Evolutionary conservation across 805 yeast genomes (phyloP).

Genomic region (Komagataella populi): DNA sequence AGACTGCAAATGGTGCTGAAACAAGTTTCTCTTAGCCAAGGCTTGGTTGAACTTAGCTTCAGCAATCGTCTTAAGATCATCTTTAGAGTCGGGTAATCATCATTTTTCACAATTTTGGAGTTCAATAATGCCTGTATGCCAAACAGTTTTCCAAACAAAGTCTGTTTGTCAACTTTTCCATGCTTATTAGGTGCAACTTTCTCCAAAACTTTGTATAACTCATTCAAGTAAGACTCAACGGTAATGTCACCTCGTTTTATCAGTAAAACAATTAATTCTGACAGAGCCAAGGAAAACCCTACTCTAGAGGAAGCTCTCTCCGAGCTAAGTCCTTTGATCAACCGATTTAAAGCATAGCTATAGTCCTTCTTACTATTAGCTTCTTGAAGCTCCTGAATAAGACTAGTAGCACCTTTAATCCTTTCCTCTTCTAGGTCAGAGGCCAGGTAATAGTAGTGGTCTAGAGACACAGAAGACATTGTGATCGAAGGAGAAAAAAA

Average conservation of each 20-base stretch:
- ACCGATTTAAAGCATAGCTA: constrained; percentile 68
- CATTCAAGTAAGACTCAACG: constrained; percentile 20
- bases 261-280: constrained; percentile 41
- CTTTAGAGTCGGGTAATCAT: constrained; percentile 16
- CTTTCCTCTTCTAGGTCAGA: constrained; percentile 68
- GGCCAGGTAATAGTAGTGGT: constrained; percentile 64
- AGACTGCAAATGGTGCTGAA: constrained; percentile 56
- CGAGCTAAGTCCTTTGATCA: constrained; percentile 71
- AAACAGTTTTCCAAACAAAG: constrained; percentile 71
- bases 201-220: constrained; percentile 21
- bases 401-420: constrained; percentile 50
- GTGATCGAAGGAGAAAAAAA: not conserved
- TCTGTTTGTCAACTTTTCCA: constrained; percentile 75
- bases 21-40: constrained; percentile 81
- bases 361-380: constrained; percentile 42
- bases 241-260: constrained; percentile 20
- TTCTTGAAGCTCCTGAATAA: constrained; percentile 44
- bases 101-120: constrained; percentile 24
- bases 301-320: constrained; percentile 73
- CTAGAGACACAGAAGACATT: constrained; percentile 36
- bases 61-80: constrained; percentile 33
- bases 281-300: constrained; percentile 80
- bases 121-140: constrained; percentile 69
- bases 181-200: constrained; percentile 29
- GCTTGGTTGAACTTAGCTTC: constrained; percentile 47